phyloP scores from a whole-genome alignment of 139 green algal genomes.

The Limnomonas spitsbergensis region DNA sequence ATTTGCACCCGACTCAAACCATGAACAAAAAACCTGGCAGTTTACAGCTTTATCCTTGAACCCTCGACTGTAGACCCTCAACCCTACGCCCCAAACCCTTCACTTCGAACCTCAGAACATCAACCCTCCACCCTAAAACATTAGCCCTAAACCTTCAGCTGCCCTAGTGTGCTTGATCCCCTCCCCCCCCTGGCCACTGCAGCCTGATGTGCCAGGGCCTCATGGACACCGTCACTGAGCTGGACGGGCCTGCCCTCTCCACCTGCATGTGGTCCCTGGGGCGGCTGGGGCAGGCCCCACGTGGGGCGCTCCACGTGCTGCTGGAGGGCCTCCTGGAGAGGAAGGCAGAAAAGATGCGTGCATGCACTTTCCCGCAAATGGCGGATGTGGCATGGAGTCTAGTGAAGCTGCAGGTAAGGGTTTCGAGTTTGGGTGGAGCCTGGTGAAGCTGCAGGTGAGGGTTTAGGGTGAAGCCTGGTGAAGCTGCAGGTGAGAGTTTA shows the following conservation, averaged over 20 bases:
- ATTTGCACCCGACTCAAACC: too few relatives aligned
- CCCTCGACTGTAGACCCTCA: too few relatives aligned
- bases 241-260: neutral
- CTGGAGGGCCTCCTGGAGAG: neutral
- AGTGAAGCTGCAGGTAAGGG: slow-evolving; percentile 12
- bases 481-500: too few relatives aligned
- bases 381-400: slow-evolving; percentile 4
- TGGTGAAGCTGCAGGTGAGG: too few relatives aligned
- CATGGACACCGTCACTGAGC: neutral
- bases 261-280: neutral
- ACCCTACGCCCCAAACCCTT: too few relatives aligned
- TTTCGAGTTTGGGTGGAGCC: too few relatives aligned
- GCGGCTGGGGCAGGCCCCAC: neutral
- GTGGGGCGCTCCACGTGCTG: neutral
- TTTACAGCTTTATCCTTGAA: too few relatives aligned
- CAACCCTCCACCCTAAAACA: too few relatives aligned
- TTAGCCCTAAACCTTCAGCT: too few relatives aligned
- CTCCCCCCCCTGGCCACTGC: neutral
- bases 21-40: too few relatives aligned
- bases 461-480: too few relatives aligned
- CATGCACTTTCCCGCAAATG: neutral
- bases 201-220: slow-evolving; percentile 7
- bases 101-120: too few relatives aligned
- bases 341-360: neutral
- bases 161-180: neutral